These are phyloP conservation scores for Rhizopogon rudus DNA, from an alignment of 768 basidiomycete species.

Conservation along the genomic window DNA sequence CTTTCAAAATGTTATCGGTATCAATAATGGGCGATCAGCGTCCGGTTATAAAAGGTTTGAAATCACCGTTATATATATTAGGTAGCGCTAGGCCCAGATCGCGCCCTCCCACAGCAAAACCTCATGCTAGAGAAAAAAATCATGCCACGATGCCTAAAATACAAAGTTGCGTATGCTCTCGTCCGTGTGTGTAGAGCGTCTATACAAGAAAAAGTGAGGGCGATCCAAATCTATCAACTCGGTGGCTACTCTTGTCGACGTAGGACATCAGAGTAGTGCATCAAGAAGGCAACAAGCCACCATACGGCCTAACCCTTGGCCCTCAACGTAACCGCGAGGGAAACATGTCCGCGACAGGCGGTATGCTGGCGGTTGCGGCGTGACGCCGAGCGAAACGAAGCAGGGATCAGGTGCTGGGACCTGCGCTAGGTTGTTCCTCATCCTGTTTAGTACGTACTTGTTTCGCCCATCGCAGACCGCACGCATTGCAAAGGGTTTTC, in stretches of 20 bases:
- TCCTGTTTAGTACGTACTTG: slow-evolving; percentile 43
- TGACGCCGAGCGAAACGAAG: background rate
- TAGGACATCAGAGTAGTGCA: background rate
- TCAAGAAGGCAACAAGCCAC: background rate
- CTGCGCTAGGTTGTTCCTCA: slow-evolving; percentile 22
- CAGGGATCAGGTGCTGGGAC: slow-evolving; percentile 12
- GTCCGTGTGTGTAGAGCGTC: slow-evolving; percentile 7
- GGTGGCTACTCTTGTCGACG: background rate
- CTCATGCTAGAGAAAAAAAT: too few species aligned
- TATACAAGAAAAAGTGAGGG: slow-evolving; percentile 11
- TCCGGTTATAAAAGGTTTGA: too few species aligned
- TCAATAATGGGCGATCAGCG: too few species aligned
- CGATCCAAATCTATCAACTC: background rate
- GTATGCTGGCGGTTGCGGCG: background rate
- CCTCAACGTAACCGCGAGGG: background rate
- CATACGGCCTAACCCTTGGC: background rate
- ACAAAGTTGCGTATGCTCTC: slow-evolving; percentile 7
- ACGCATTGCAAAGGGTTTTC: slow-evolving; percentile 97
- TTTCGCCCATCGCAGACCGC: slow-evolving; percentile 93
- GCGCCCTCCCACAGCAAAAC: too few species aligned
- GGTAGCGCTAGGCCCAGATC: too few species aligned
- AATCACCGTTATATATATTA: too few species aligned
- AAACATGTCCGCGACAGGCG: background rate
- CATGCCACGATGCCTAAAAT: background rate
- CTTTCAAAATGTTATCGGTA: too few species aligned